Evolutionary conservation across 208 protist genomes (phyloP), one percentile per base, ranked within the genome.

Genomic region (Blastocrithidia nonstop): DNA sequence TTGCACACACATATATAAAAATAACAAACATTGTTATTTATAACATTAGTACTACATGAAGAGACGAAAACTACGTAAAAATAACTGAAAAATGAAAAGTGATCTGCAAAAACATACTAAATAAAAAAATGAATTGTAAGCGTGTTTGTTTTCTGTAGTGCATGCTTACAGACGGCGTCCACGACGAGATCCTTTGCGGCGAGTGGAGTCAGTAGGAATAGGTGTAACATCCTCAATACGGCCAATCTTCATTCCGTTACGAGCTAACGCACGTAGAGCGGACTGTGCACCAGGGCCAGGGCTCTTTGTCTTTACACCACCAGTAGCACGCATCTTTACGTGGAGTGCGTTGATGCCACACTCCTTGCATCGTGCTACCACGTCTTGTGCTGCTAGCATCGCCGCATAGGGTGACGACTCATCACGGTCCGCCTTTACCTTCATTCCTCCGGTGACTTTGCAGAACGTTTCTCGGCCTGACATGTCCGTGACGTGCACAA

Each of bases 201-300:
- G 91, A 39, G 97, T 99, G 66, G 77, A 90, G 85, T 99, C 98
- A 46, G 96, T 98, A 49, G 98, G 98, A 61, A 99, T 98, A 29
- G 98, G 98, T 44, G 98, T 99, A 45, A 99, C 96, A 75, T 99
- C 98, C 88, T 99, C 97, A 77, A 99, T 99, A 68, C 98, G 93
- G 60, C 98, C 98, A 66, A 99, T 99, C 69, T 98, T 98, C 70
- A 99, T 89, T 54, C 97, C 97, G 49, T 88, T 71, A 66, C 98
- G 96, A 54, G 98, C 98, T 36, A 99, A 86, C 16, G 98, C 97
- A 63, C 98, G 96, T 51, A 99, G 91, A 54, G 98, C 98, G 44
- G 93, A 88, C 88, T 99, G 97, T 15, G 97, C 97, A 65, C 98
- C 98, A 36, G 97, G 98, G 55, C 97, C 97, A 45, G 97, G 97